phyloP scores from a whole-genome alignment of 371 early-diverging fungal genomes.

The Mucor sp. region DNA sequence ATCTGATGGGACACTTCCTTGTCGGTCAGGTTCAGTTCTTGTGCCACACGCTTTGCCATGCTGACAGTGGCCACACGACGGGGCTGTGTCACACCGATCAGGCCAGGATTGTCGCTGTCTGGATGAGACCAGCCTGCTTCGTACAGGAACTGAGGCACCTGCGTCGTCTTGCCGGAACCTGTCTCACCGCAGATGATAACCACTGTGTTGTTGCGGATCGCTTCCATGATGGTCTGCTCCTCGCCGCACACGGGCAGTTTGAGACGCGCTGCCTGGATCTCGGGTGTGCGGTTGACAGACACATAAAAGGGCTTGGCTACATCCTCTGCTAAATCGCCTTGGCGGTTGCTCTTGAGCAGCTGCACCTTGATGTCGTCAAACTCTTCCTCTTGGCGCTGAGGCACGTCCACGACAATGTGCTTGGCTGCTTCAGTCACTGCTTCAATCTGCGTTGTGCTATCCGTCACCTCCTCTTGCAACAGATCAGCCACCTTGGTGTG shows the following conservation, averaged over 20 bases:
- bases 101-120: constrained; percentile 79
- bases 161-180: constrained; percentile 81
- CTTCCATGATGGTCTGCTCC: constrained; percentile 97
- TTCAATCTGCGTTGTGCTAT: constrained; percentile 48
- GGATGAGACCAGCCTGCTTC: constrained; percentile 95
- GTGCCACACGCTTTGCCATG: constrained; percentile 94
- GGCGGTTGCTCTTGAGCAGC: constrained; percentile 38
- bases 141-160: constrained; percentile 98
- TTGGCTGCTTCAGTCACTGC: constrained; percentile 45
- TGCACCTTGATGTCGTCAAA: constrained; percentile 44
- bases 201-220: constrained; percentile 82
- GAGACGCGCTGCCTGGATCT: constrained; percentile 75
- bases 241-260: constrained; percentile 91
- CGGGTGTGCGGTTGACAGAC: constrained; percentile 72
- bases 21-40: constrained; percentile 79
- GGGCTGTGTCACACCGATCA: constrained; percentile 98
- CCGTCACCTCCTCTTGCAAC: constrained; percentile 33
- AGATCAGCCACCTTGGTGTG: constrained; percentile 44
- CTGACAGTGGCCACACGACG: constrained; percentile 99
- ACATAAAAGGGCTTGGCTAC: constrained; percentile 73
- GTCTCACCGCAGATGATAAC: constrained; percentile 97
- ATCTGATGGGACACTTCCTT: constrained; percentile 64
- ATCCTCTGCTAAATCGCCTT: constrained; percentile 48
- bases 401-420: constrained; percentile 23
- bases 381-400: constrained; percentile 36